These are phyloP conservation scores for Hypoxylon rickii DNA, from an alignment of 495 filamentous ascomycete genomes.

Conservation along the genomic window DNA sequence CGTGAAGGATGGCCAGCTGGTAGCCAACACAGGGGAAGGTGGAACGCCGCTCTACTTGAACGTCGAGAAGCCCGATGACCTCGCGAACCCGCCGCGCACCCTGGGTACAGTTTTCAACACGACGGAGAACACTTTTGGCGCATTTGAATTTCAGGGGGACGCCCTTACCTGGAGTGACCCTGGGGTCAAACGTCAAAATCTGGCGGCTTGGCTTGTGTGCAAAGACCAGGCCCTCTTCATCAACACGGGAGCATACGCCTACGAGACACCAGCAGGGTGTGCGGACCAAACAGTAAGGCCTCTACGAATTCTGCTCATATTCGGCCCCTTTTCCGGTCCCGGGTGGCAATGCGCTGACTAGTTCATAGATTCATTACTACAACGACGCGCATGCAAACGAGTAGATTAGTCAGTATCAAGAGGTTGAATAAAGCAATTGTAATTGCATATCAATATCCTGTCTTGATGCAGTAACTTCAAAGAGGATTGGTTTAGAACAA, in stretches of 20 bases:
- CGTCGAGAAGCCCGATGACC: slow-evolving; percentile 55
- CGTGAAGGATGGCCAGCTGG: slow-evolving; percentile 59
- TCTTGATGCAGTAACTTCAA: no score
- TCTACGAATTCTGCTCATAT: slow-evolving; percentile 1
- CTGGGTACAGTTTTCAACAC: slow-evolving; percentile 57
- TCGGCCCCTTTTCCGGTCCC: neutral
- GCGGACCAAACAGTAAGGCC: slow-evolving; percentile 59
- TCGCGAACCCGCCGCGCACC: slow-evolving; percentile 42
- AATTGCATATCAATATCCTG: no score
- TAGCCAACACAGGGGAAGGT: slow-evolving; percentile 51
- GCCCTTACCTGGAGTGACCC: slow-evolving; percentile 57
- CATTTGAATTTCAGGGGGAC: slow-evolving; percentile 62
- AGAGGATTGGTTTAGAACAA: no score
- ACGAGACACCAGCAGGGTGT: slow-evolving; percentile 62
- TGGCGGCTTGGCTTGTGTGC: slow-evolving; percentile 63
- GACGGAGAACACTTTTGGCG: slow-evolving; percentile 59
- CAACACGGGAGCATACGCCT: slow-evolving; percentile 64
- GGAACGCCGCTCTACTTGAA: slow-evolving; percentile 48
- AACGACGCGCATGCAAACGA: slow-evolving; percentile 47
- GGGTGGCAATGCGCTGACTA: slow-evolving; percentile 12
- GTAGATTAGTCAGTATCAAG: slow-evolving; percentile 16
- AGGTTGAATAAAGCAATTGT: no score
- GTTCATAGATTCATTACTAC: slow-evolving; percentile 52
- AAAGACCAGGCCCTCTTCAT: slow-evolving; percentile 56
- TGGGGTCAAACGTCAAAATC: slow-evolving; percentile 56